Base-by-base conservation (phyloP, 495 filamentous ascomycete species). In the Penicillium chermesinum region DNA sequence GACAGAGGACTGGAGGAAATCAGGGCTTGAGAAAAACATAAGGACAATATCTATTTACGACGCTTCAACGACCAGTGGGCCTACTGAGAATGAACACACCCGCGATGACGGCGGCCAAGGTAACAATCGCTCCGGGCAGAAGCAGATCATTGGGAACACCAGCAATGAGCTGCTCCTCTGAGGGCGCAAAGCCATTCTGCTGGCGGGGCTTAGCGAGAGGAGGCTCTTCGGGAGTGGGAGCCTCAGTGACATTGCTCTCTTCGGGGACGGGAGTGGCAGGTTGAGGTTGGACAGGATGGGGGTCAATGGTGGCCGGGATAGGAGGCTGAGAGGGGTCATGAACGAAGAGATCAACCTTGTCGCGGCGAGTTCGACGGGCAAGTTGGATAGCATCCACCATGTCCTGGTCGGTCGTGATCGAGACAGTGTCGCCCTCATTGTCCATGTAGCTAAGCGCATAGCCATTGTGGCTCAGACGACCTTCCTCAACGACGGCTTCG, bases 301-400 rank as follows among this genome's bases (percentile, higher is more conserved):
- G 84, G 38, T 91, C 84, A 7, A 86, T 55, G 0, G 83, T 80
- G 7, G 80, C 75, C 7, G 77, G 66, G 34, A 90, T 80, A 0
- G 93, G 83, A 7, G 93, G 84, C 61, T 89, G 86, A 36, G 87
- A 77, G 7, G 91, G 93, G 60, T 99, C 87, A 61, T 97, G 93
- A 42, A 99, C 91, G 58, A 95, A 97, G 9, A 99, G 75, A 54
- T 99, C 91, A 22, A 99, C 93, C 76, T 97, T 99, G 46, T 95
- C 91, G 32, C 80, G 81, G 46, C 72, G 82, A 38, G 80, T 75
- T 13, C 84, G 85, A 38, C 87, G 84, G 2, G 94, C 85, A 20
- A 96, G 79, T 10, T 81, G 70, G 49, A 99, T 89, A 3, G 93
- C 90, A 64, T 99, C 93, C 2, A 91, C 64, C 32, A 99, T 79